Conservation (phyloP, 306 rosid genomes). For the Gillenia trifoliata region DNA sequence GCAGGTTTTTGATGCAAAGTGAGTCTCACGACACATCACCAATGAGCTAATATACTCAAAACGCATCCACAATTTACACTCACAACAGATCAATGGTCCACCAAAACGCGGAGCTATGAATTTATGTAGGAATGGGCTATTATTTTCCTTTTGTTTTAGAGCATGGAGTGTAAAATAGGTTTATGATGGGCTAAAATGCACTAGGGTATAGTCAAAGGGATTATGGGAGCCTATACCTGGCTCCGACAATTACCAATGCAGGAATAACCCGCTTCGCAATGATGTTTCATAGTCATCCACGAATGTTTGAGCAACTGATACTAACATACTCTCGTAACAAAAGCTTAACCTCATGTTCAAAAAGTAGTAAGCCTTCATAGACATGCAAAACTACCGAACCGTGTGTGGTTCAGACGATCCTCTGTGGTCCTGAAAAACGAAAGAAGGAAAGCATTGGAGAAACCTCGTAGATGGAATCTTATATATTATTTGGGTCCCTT, state of each 20-base stretch:
- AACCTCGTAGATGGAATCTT: background rate
- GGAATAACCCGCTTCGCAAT: background rate
- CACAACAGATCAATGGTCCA: background rate
- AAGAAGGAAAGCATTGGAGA: background rate
- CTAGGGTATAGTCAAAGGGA: too few species aligned
- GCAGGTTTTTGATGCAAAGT: background rate
- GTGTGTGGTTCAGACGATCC: background rate
- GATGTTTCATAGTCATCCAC: background rate
- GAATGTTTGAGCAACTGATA: fast-evolving
- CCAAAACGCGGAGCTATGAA: background rate
- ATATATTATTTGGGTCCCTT: background rate
- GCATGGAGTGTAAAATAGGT: background rate
- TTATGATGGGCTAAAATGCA: too few species aligned
- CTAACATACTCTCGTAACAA: background rate
- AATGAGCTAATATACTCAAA: background rate
- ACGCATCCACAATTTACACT: background rate
- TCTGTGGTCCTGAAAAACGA: background rate
- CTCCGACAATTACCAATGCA: background rate
- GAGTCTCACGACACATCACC: background rate
- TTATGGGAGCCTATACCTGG: too few species aligned
- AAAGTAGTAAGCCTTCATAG: background rate
- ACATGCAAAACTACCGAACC: background rate
- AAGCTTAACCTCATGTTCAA: background rate
- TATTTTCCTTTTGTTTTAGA: too few species aligned
- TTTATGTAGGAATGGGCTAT: too few species aligned